Base-by-base conservation (phyloP, 805 yeast genomes). In the Saccharomycopsis sp. region DNA sequence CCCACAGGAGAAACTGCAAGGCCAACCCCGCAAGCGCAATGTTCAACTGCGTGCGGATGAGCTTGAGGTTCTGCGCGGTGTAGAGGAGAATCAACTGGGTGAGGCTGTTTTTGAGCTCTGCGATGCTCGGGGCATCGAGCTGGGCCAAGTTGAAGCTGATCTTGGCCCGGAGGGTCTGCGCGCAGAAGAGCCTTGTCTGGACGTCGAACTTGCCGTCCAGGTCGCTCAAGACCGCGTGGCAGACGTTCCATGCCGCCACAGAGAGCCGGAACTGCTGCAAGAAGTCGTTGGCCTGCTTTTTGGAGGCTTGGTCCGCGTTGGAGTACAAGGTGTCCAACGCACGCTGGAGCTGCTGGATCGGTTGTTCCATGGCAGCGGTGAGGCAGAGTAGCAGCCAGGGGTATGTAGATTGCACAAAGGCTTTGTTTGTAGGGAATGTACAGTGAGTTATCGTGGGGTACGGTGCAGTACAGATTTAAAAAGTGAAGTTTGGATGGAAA, bases 91-190 rank as follows among this genome's bases (percentile, higher is more conserved):
- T 68, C 51, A 89, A 74, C 9, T 76, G 73, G 29, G 94, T 71
- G 52, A 91, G 67, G 1, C 91, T 81, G 57, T 82, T 80, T 66
- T 90, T 89, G 59, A 94, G 77, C n/a, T 78, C 79, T 16, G 71
- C 64, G 54, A 83, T 71, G n/a, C 82, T 75, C 2, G 77, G 79
- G 23, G 71, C 75, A 0, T 90, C 88, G 3, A 94, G 72, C 70
- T 94, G 98, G 55, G 79, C 75, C 63, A 92, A 75, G 71, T 94
- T 98, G 69, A 89, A 91, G 12, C 88, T 87, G 54, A 90, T 80
- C 65, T 80, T 91, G 50, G 91, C 84, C 61, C 97, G 77, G 61
- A 94, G 73, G 0, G 99, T 94, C 69, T 95, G 99, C 0, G 97
- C 87, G 15, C 92, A 86, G 73, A 95, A 94, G 65, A 94, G 75